Evolutionary conservation across 768 basidiomycete species (phyloP), one percentile per base, ranked within the genome.

Genomic region (Fomitopsis serialis): DNA sequence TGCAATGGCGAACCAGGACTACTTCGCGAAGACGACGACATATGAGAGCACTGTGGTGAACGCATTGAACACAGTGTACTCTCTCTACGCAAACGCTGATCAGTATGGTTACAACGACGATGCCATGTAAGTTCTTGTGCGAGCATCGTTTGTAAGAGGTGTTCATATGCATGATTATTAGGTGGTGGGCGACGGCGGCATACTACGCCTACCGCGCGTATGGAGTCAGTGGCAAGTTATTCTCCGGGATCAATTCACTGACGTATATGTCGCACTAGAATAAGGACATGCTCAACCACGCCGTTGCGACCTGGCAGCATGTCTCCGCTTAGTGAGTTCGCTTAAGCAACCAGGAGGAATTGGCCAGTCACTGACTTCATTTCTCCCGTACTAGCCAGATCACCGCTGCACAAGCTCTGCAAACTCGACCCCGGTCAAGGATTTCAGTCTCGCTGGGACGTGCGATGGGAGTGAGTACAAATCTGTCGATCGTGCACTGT

Each of bases 161-260:
- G 35, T 23, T 12, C 36, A 24, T 50, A 47, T 29, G 19, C 19
- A 42, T 13, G 19, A 27, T 17, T 35, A 0, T 8, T 35, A 72
- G 78, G 54, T 81, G 78, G 79, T 80, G 79, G 79, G 79, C 76
- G 2, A 73, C 71, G 53, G 73, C 78, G n/a, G 75, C 77, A 0
- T 60, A 75, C 40, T 78, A 79, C 48, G 78, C 71, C 7, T 74
- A 76, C 58, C 70, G 75, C 50, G 75, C 75, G 2, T 81, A 80
- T 51, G 65, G 63, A n/a, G 74, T 40, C 13, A 4, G 37, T 40
- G 37, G 15, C 15, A 40, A 32, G 29, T 11, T 32, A 11, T 35
- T 35, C 15, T 15, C 34, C 34, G 34, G 34, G 8, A 15, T 35
- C 15, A 8, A 15, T 15, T 40, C 15, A 15, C 37, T 40, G 15